Conservation (phyloP, 2,329 filamentous ascomycete species). For the Pseudogymnoascus sp. region DNA sequence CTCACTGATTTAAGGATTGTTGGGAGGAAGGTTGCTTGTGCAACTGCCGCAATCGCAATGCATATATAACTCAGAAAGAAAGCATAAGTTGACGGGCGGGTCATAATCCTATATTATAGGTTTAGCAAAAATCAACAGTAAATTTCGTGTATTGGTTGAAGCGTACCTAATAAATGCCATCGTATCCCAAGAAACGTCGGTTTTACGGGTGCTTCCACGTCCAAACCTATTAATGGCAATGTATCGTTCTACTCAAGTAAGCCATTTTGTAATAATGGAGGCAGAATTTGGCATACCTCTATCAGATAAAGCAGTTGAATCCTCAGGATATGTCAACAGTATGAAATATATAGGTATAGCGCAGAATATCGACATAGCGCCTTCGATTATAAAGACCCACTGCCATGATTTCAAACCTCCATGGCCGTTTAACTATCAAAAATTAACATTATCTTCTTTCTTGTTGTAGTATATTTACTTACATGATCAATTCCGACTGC, state of each 20-base stretch:
- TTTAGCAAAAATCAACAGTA: not conserved
- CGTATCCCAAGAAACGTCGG: constrained; percentile 19
- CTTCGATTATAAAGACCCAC: constrained; percentile 18
- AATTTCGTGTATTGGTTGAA: not conserved
- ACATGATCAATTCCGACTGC: constrained; percentile 18
- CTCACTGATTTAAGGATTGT: constrained; percentile 17
- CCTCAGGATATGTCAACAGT: constrained; percentile 22
- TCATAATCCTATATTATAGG: constrained; percentile 15
- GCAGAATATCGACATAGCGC: constrained; percentile 15
- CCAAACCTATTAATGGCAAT: constrained; percentile 22
- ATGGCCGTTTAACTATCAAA: constrained; percentile 3
- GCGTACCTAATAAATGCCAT: constrained; percentile 15
- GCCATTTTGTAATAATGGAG: not conserved
- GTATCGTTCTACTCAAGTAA: constrained; percentile 15
- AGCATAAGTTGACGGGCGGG: constrained; percentile 20
- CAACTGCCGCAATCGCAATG: constrained; percentile 20
- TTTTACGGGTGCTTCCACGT: constrained; percentile 18
- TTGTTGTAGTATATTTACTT: not conserved
- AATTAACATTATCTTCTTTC: not conserved
- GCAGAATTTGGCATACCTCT: constrained; percentile 3
- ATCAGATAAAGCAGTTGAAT: constrained; percentile 17
- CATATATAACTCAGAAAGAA: constrained; percentile 21
- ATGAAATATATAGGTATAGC: constrained; percentile 18
- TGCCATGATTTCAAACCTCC: constrained; percentile 15
- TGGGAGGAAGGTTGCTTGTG: constrained; percentile 21